Evolutionary conservation across 345 rosid genomes (phyloP).

Genomic region (Schrenkiella parvula): DNA sequence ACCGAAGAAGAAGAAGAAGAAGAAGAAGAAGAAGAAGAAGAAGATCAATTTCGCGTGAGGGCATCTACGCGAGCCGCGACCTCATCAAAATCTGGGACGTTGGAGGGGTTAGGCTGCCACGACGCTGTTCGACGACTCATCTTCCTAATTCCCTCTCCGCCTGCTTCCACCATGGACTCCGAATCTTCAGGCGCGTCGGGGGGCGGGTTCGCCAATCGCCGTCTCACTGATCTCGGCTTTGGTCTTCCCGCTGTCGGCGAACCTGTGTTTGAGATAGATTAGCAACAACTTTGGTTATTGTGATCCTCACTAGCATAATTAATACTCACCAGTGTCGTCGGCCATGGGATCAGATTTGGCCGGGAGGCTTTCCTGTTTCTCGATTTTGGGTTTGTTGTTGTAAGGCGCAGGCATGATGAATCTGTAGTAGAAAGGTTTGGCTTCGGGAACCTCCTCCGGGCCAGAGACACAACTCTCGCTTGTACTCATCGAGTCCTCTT

Average conservation of each 20-base stretch:
- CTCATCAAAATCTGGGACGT: slow-evolving; percentile 25
- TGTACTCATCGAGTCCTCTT: slow-evolving; percentile 35
- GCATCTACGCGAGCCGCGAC: slow-evolving; percentile 36
- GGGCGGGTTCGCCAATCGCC: slow-evolving; percentile 36
- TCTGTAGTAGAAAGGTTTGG: slow-evolving; percentile 38
- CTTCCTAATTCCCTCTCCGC: slow-evolving; percentile 10
- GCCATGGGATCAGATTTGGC: slow-evolving; percentile 10
- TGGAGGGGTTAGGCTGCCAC: slow-evolving; percentile 23
- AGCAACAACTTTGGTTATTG: not conserved
- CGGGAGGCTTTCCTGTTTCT: slow-evolving; percentile 33
- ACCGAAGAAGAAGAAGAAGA: not conserved
- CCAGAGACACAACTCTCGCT: slow-evolving; percentile 35
- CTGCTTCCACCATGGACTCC: slow-evolving; percentile 19
- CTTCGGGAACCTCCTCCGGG: slow-evolving; percentile 42
- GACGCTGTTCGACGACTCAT: slow-evolving; percentile 28
- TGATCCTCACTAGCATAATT: not conserved
- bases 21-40: not conserved
- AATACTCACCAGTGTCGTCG: not conserved
- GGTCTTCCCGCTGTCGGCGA: slow-evolving; percentile 35
- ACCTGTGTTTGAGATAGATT: slow-evolving; percentile 15
- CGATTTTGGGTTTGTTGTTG: slow-evolving; percentile 29
- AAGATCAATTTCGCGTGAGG: slow-evolving; percentile 19
- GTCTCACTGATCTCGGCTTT: slow-evolving; percentile 67
- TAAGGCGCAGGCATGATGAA: slow-evolving; percentile 53
- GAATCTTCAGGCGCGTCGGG: slow-evolving; percentile 21